Base-by-base conservation (phyloP, 2,329 filamentous ascomycete genomes). In the Sarocladium strictum region DNA sequence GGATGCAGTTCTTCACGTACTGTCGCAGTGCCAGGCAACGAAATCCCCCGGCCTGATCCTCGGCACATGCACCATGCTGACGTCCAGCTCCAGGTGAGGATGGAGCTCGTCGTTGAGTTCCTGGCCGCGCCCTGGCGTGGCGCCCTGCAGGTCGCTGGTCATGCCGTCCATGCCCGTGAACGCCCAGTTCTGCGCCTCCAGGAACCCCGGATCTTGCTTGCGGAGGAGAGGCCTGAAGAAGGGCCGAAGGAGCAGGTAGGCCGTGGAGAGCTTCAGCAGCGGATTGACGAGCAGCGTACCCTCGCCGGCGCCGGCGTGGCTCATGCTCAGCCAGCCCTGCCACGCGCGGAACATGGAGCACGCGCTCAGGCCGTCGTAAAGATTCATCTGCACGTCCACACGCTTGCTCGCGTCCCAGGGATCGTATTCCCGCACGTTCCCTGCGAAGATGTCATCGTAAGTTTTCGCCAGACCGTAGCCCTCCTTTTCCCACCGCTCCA, bases 321-420 rank as follows among this genome's bases (percentile, higher is more conserved):
- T 90, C 78, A 97, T 86, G 57, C 81, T 82, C 53, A 97, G 69
- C 92, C 92, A 97, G 17, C 90, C 92, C 70, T 97, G 92, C 68
- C 89, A 93, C 78, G 90, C 87, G 37, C 93, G 81, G 70, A 96
- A 91, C 75, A 91, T 90, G 45, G 80, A 86, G 70, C 90, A 96
- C 1, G 88, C 85, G 0, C 92, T 91, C 0, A 90, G 78, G 0
- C 91, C 90, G 52, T 89, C 78, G 66, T 97, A 94, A 32, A 92
- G 72, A 67, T 96, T 86, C 57, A 82, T 85, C 2, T 83, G 79
- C 2, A 87, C 89, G 0, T 73, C 69, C 0, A 93, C 76, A 3
- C 92, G 80, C 6, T 81, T 79, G 58, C 80, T 83, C 0, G 84
- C 84, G 62, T 96, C 90, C 82, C 87, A 97, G 0, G 90, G 83